These are phyloP conservation scores for Tricholoma saponaceum DNA, from an alignment of 768 basidiomycete genomes.

Conservation along the genomic window DNA sequence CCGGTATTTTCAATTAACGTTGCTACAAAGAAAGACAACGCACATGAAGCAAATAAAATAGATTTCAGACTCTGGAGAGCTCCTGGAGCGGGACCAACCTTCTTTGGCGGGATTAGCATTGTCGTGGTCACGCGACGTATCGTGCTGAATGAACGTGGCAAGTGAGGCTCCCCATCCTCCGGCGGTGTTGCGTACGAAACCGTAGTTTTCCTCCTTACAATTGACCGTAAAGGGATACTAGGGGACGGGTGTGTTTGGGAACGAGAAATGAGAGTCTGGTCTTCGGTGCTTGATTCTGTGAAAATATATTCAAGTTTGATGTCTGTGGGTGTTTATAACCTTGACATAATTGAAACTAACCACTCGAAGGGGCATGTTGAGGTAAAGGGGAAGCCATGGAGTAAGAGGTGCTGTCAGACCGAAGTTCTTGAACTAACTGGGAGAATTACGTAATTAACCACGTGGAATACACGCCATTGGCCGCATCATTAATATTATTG, in stretches of 20 bases:
- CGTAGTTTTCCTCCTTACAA: not conserved
- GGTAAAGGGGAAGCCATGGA: not conserved
- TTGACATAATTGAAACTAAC: not conserved
- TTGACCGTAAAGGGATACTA: not conserved
- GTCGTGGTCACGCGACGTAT: slow-evolving; percentile 15
- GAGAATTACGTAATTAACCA: no score
- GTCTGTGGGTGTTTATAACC: not conserved
- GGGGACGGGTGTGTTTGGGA: not conserved
- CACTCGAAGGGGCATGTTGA: not conserved
- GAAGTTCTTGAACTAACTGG: no score
- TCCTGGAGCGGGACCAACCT: slow-evolving; percentile 42
- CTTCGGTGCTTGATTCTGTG: not conserved
- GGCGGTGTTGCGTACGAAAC: not conserved
- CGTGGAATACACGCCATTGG: no score
- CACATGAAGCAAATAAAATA: slow-evolving; percentile 57
- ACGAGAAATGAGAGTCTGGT: not conserved
- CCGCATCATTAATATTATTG: no score
- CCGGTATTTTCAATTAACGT: not conserved
- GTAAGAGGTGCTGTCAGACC: no score
- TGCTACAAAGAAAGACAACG: slow-evolving; percentile 10
- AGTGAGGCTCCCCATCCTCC: not conserved
- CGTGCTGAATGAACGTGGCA: not conserved
- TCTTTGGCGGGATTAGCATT: slow-evolving; percentile 34
- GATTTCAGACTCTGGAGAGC: slow-evolving; percentile 44
- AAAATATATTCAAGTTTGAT: not conserved